Conservation (phyloP, 2,329 filamentous ascomycete species). For the Pestalotiopsis sp. region DNA sequence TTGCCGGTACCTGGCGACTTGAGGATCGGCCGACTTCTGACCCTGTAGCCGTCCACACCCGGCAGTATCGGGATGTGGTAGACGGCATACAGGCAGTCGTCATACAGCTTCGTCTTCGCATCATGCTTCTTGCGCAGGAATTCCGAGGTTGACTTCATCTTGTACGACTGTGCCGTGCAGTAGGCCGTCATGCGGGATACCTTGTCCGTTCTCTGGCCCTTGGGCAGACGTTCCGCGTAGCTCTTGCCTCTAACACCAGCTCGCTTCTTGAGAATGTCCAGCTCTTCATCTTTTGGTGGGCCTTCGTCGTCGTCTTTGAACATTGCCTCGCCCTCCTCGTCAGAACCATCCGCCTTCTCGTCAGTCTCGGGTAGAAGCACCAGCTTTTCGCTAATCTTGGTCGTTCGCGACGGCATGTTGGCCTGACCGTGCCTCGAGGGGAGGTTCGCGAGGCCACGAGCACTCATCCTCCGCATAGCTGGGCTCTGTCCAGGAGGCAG, state of each 20-base stretch:
- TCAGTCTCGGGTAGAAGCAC: conserved; percentile 85
- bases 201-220: conserved; percentile 82
- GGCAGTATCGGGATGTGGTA: conserved; percentile 90
- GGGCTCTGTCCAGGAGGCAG: conserved; percentile 58
- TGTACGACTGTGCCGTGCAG: conserved; percentile 92
- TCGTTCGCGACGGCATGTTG: conserved; percentile 78
- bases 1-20: conserved; percentile 89
- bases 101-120: conserved; percentile 93
- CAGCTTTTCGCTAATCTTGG: conserved; percentile 95
- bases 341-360: conserved; percentile 58
- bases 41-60: conserved; percentile 81
- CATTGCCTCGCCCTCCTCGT: conserved; percentile 50
- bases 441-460: conserved; percentile 43
- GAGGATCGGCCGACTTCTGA: conserved; percentile 86
- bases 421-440: conserved; percentile 51
- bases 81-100: conserved; percentile 94
- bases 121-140: conserved; percentile 87
- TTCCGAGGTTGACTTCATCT: conserved; percentile 81
- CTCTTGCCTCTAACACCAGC: conserved; percentile 74
- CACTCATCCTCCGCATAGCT: conserved; percentile 43
- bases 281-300: conserved; percentile 67
- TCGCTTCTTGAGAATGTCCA: conserved; percentile 61
- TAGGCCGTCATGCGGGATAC: conserved; percentile 91
- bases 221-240: conserved; percentile 90
- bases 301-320: conserved; percentile 49